A percentile compares a stretch with the other conserved stretches of the same genome.
Conservation (phyloP, 192 early-diverging fungal genomes). For the Rhizophagus clarus region DNA sequence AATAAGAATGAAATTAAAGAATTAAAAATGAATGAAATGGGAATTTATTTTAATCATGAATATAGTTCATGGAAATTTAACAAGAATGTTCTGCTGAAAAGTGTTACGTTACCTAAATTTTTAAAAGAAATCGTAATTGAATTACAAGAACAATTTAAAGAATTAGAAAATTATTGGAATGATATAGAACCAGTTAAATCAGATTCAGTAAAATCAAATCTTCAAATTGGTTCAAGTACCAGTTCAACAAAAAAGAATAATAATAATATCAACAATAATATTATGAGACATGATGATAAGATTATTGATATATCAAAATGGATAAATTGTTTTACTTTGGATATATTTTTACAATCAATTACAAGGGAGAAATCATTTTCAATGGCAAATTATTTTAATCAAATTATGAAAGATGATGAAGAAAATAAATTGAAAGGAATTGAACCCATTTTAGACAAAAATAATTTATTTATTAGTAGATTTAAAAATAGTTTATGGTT, state of each 20-base stretch:
- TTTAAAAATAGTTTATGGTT: background rate
- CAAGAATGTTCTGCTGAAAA: background rate
- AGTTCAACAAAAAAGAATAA: no score
- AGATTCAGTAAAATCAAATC: background rate
- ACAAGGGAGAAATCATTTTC: background rate
- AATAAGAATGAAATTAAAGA: background rate
- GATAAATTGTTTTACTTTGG: background rate
- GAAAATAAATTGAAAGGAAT: background rate
- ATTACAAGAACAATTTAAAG: background rate
- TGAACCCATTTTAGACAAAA: background rate
- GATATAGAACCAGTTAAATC: background rate
- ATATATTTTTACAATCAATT: background rate
- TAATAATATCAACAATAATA: no score
- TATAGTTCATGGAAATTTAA: background rate
- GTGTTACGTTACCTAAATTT: background rate
- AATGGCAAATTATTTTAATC: background rate
- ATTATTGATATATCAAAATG: slow-evolving; percentile 1
- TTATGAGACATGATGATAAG: background rate
- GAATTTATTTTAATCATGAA: background rate
- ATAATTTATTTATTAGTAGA: background rate
- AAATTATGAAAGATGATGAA: background rate
- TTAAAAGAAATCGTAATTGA: background rate
- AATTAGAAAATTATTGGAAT: background rate
- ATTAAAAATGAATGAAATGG: background rate
- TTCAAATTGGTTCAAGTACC: background rate